These are phyloP conservation scores for Glutinoglossum americanum DNA, from an alignment of 495 filamentous ascomycete species.

Conservation along the genomic window DNA sequence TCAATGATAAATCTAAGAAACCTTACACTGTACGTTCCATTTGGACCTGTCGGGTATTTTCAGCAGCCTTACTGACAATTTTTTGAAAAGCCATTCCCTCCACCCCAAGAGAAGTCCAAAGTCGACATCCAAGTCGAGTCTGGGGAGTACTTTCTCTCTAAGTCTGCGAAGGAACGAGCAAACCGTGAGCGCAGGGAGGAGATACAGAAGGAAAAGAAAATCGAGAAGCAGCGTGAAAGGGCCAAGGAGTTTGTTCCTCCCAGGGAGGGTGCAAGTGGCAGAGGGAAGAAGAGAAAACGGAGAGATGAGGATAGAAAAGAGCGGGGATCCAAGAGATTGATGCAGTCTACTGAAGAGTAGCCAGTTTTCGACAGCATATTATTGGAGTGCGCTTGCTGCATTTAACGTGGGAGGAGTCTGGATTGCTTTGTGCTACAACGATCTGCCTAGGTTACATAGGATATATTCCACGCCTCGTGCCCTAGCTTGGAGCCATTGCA, in stretches of 20 bases:
- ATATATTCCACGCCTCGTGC: background rate
- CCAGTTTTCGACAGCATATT: background rate
- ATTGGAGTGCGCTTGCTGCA: background rate
- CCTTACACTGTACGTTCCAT: constrained; percentile 37
- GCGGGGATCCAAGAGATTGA: background rate
- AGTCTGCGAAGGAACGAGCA: constrained; percentile 73
- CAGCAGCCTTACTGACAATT: background rate
- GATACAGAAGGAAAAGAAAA: constrained; percentile 62
- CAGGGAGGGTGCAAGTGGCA: constrained; percentile 29
- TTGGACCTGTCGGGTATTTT: background rate
- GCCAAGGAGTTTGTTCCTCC: constrained; percentile 74
- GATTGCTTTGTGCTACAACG: background rate
- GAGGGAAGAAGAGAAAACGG: background rate
- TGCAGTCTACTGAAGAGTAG: background rate
- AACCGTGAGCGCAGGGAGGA: constrained; percentile 59
- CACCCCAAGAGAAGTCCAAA: constrained; percentile 80
- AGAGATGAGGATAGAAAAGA: background rate
- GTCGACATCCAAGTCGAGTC: constrained; percentile 94
- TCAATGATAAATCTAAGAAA: constrained; percentile 89
- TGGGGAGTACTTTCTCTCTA: constrained; percentile 87
- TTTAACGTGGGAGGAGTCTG: background rate
- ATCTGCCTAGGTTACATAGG: background rate
- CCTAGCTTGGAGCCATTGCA: no score
- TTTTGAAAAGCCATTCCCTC: constrained; percentile 27
- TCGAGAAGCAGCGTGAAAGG: constrained; percentile 68